A percentile compares a stretch with the other conserved stretches of the same genome.
phyloP scores from a whole-genome alignment of 257 asterid species.

The Fraxinus americana region DNA sequence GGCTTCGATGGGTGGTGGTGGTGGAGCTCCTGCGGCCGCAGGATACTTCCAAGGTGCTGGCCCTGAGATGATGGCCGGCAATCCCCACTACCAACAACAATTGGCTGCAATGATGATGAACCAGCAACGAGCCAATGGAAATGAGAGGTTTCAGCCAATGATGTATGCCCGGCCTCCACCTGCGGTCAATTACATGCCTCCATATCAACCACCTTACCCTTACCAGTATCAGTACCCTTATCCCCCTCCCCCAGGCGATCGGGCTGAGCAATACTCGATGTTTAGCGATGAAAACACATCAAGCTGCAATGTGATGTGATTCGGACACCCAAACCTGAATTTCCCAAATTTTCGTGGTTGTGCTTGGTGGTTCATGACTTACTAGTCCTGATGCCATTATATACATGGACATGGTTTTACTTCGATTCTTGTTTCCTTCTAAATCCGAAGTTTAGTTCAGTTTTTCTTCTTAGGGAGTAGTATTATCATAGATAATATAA shows the following conservation, averaged over 20 bases:
- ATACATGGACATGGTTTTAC: slow-evolving; percentile 46
- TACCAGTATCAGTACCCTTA: slow-evolving; percentile 37
- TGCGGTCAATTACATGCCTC: slow-evolving; percentile 81
- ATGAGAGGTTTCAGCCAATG: slow-evolving; percentile 97
- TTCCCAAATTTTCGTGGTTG: background rate
- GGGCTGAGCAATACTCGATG: slow-evolving; percentile 52
- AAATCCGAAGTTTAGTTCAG: slow-evolving; percentile 36
- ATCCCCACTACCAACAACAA: slow-evolving; percentile 58
- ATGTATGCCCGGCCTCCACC: slow-evolving; percentile 96
- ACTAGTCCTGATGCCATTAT: slow-evolving; percentile 38
- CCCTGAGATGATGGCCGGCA: slow-evolving; percentile 54
- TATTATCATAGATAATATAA: slow-evolving; percentile 35
- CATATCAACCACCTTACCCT: slow-evolving; percentile 39
- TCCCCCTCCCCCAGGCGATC: slow-evolving; percentile 51
- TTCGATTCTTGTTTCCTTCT: slow-evolving; percentile 5
- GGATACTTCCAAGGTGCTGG: slow-evolving; percentile 50
- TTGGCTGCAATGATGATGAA: slow-evolving; percentile 92
- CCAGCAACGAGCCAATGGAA: slow-evolving; percentile 83
- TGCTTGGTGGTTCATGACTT: slow-evolving; percentile 22
- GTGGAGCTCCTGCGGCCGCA: slow-evolving; percentile 2
- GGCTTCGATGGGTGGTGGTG: slow-evolving; percentile 47
- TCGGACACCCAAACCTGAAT: background rate
- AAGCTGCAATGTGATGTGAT: slow-evolving; percentile 73
- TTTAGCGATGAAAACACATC: slow-evolving; percentile 75
- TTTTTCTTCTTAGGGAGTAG: slow-evolving; percentile 43